A percentile compares a stretch with the other conserved stretches of the same genome.
These are phyloP conservation scores for Lepidium didymum DNA, from an alignment of 345 rosid genomes.

Conservation along the genomic window DNA sequence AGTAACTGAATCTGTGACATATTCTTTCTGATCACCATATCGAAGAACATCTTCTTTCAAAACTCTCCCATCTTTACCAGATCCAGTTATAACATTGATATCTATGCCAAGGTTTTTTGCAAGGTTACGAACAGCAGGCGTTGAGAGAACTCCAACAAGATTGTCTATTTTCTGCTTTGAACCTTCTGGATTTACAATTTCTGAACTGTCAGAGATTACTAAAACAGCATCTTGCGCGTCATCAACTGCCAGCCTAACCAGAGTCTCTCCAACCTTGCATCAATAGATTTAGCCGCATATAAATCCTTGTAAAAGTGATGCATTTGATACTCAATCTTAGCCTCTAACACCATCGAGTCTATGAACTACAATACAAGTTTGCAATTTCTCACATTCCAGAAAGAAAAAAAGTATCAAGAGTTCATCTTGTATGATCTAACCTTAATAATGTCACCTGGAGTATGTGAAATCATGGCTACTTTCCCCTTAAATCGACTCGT, in stretches of 20 bases:
- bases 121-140: conserved; percentile 76
- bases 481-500: conserved; percentile 93
- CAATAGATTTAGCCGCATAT: neutral
- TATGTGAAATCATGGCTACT: conserved; percentile 45
- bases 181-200: conserved; percentile 10
- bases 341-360: neutral
- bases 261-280: conserved; percentile 84
- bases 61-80: conserved; percentile 72
- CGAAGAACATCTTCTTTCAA: conserved; percentile 70
- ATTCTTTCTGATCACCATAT: conserved; percentile 45
- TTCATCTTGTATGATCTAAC: conserved; percentile 26
- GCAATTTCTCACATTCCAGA: neutral
- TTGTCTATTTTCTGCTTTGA: conserved; percentile 24
- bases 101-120: conserved; percentile 68
- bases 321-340: neutral
- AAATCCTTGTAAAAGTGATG: neutral
- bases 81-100: conserved; percentile 53
- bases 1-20: conserved; percentile 27
- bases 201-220: conserved; percentile 14
- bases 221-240: conserved; percentile 30
- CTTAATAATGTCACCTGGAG: conserved; percentile 86
- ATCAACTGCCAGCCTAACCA: conserved; percentile 57
- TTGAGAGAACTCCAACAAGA: conserved; percentile 47
- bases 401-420: neutral
- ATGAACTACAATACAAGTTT: neutral